Evolutionary conservation across 495 filamentous ascomycete genomes (phyloP).

Genomic region (Penicillium fimorum): DNA sequence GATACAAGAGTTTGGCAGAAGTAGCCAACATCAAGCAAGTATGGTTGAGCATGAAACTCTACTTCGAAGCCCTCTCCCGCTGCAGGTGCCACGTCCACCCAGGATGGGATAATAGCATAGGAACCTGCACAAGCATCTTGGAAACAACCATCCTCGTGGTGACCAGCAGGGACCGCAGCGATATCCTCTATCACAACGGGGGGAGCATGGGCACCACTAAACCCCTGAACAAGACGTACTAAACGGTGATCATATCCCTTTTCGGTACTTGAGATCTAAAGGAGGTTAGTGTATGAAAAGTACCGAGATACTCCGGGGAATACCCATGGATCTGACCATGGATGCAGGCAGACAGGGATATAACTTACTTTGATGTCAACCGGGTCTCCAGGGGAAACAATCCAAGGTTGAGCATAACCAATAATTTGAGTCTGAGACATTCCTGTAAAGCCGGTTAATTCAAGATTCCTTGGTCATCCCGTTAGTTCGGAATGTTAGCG

Average conservation of each 20-base stretch:
- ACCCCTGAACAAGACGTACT: neutral
- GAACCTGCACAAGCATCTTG: neutral
- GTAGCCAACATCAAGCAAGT: conserved; percentile 1
- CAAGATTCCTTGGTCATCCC: no score
- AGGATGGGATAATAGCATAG: neutral
- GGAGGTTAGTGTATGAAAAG: neutral
- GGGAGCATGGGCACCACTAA: neutral
- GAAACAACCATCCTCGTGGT: neutral
- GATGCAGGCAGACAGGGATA: no score
- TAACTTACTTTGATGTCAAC: conserved; percentile 1
- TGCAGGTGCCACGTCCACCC: neutral
- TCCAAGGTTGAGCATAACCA: neutral
- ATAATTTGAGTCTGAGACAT: neutral
- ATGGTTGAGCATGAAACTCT: conserved; percentile 1
- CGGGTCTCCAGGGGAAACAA: neutral
- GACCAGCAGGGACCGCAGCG: neutral
- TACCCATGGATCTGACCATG: no score
- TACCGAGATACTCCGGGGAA: no score
- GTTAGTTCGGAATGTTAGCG: neutral
- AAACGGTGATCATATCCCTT: neutral
- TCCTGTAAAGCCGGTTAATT: no score
- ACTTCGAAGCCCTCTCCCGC: neutral
- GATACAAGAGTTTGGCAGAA: conserved; percentile 3
- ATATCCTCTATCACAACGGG: conserved; percentile 1
- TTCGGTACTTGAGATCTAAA: neutral